Conservation (phyloP, 129 eudicot genomes). For the Lactuca saligna region DNA sequence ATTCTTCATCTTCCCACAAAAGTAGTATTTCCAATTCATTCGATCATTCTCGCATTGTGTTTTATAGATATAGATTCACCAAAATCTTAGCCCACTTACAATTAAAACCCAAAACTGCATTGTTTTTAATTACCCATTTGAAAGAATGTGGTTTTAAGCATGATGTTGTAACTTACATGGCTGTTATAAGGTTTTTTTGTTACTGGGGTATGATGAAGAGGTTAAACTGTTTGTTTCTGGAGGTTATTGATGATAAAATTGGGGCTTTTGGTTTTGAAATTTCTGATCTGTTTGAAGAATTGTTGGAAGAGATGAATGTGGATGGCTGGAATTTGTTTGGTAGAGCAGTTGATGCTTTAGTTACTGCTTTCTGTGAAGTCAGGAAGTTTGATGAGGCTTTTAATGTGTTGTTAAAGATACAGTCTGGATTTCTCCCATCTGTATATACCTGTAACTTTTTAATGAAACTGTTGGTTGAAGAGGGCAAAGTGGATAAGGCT, state of each 20-base stretch:
- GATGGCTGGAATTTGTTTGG: conserved; percentile 34
- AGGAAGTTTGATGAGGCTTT: conserved; percentile 48
- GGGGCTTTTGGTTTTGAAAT: conserved; percentile 46
- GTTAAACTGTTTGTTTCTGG: conserved; percentile 51
- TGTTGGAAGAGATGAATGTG: conserved; percentile 41
- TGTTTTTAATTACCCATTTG: conserved; percentile 40
- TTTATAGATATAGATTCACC: conserved; percentile 36
- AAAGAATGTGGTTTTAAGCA: conserved; percentile 64
- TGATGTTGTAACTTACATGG: conserved; percentile 51
- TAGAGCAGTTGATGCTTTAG: conserved; percentile 55
- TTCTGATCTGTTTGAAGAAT: conserved; percentile 53
- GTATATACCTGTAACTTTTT: conserved; percentile 61
- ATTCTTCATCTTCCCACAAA: background rate
- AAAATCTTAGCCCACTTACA: conserved; percentile 32
- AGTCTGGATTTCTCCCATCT: conserved; percentile 33
- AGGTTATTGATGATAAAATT: conserved; percentile 43
- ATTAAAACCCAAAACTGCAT: conserved; percentile 50
- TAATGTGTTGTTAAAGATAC: conserved; percentile 42
- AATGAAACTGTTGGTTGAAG: conserved; percentile 49
- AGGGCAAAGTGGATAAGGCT: conserved; percentile 46
- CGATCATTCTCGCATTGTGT: conserved; percentile 19
- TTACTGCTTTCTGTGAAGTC: conserved; percentile 50
- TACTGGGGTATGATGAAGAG: conserved; percentile 47
- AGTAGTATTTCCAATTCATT: background rate
- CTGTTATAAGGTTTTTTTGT: conserved; percentile 58